A percentile compares a stretch with the other conserved stretches of the same genome.
Conservation (phyloP, 108 stramenopile genomes). For the Nannochloropsis granulata region DNA sequence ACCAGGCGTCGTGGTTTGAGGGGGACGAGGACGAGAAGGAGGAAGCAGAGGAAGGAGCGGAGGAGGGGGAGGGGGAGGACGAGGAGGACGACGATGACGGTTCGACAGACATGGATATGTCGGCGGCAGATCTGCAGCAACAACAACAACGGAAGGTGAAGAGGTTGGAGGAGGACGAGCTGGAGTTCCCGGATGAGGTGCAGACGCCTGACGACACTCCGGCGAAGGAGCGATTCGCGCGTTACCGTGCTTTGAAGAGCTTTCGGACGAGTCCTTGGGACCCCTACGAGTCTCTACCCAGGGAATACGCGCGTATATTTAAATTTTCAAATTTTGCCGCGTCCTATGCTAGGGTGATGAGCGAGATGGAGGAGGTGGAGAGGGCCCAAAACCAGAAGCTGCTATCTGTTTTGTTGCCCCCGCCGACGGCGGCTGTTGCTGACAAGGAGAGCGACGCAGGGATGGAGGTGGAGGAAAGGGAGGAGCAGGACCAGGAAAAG, state of each 20-base stretch:
- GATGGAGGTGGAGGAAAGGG: not conserved
- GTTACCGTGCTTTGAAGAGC: slow-evolving; percentile 81
- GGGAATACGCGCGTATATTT: slow-evolving; percentile 78
- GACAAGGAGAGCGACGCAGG: not conserved
- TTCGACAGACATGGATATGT: slow-evolving; percentile 30
- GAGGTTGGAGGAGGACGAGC: slow-evolving; percentile 54
- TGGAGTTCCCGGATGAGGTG: slow-evolving; percentile 95
- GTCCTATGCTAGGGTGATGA: slow-evolving; percentile 56
- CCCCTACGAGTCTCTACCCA: slow-evolving; percentile 90
- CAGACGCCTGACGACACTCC: slow-evolving; percentile 66
- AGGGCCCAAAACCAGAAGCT: slow-evolving; percentile 21
- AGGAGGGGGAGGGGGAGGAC: slow-evolving; percentile 26
- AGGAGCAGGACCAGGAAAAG: not conserved
- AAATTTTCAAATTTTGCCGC: slow-evolving; percentile 72
- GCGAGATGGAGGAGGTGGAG: slow-evolving; percentile 50
- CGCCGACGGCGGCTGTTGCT: not conserved
- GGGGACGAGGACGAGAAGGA: not conserved
- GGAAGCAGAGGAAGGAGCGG: slow-evolving; percentile 2
- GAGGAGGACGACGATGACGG: slow-evolving; percentile 48
- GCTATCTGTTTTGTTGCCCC: not conserved
- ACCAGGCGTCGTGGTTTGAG: not conserved
- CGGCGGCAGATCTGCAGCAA: not conserved
- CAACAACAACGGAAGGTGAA: not conserved
- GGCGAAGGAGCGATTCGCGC: slow-evolving; percentile 78
- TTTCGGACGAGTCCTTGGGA: slow-evolving; percentile 89